A percentile compares a stretch with the other conserved stretches of the same genome.
Evolutionary conservation across 768 basidiomycete species (phyloP).

Genomic region (Pisolithus orientalis): DNA sequence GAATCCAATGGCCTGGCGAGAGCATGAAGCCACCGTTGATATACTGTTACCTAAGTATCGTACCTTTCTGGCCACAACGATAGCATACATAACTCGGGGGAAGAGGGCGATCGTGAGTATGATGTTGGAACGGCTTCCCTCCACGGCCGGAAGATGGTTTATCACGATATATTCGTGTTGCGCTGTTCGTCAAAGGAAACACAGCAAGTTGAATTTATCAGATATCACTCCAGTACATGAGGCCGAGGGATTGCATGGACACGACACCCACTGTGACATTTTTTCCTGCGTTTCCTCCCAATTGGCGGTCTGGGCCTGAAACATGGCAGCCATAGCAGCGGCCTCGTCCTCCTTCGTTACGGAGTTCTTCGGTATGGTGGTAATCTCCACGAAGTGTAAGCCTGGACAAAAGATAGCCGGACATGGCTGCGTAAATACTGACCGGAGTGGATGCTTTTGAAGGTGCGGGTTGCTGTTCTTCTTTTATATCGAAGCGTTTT

Average conservation of each 20-base stretch:
- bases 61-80: conserved; percentile 96
- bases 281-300: conserved; percentile 99
- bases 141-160: conserved; percentile 56
- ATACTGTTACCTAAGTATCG: conserved; percentile 8
- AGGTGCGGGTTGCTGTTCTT: conserved; percentile 38
- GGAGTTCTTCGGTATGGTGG: conserved; percentile 33
- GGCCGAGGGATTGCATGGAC: conserved; percentile 48
- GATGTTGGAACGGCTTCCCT: conserved; percentile 48
- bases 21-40: conserved; percentile 7
- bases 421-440: conserved; percentile 23
- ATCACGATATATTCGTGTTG: conserved; percentile 60
- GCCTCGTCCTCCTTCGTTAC: conserved; percentile 75
- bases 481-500: conserved; percentile 85
- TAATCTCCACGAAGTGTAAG: conserved; percentile 28
- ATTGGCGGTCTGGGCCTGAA: conserved; percentile 86
- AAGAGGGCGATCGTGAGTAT: conserved; percentile 67
- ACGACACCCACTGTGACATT: conserved; percentile 95
- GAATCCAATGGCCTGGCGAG: conserved; percentile 91
- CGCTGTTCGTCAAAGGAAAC: conserved; percentile 40
- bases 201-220: conserved; percentile 60
- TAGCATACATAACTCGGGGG: conserved; percentile 98
- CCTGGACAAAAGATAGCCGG: conserved; percentile 16
- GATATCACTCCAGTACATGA: conserved; percentile 61
- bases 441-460: conserved; percentile 18
- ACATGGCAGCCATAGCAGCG: conserved; percentile 97